These are phyloP conservation scores for Talaromyces adpressus DNA, from an alignment of 495 filamentous ascomycete genomes.

Conservation along the genomic window DNA sequence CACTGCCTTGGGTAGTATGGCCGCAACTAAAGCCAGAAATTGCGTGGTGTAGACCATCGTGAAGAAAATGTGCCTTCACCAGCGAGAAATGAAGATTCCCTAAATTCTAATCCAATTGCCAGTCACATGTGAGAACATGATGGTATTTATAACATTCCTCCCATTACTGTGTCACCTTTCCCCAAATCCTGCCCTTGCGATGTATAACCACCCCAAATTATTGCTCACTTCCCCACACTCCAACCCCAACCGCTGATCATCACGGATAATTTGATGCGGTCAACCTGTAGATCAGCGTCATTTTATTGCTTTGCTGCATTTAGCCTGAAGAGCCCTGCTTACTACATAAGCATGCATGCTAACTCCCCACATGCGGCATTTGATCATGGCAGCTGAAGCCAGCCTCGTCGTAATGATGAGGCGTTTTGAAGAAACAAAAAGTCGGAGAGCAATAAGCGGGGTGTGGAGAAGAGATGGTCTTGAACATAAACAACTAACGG, in stretches of 20 bases:
- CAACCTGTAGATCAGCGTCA: not conserved
- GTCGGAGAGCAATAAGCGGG: not conserved
- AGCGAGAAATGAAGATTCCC: not conserved
- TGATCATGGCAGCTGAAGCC: not conserved
- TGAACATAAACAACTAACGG: not conserved
- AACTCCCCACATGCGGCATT: not conserved
- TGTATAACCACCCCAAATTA: not conserved
- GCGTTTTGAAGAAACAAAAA: not conserved
- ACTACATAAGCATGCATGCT: not conserved
- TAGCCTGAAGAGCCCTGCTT: not conserved
- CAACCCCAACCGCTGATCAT: not conserved
- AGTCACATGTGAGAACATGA: not conserved
- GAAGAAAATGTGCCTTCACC: not conserved
- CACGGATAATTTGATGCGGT: not conserved
- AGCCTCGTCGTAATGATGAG: not conserved
- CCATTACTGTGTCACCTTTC: not conserved
- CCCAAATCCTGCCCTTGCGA: not conserved
- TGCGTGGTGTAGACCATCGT: not conserved
- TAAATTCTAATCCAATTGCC: not conserved
- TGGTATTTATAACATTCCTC: not conserved
- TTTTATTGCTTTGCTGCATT: not conserved
- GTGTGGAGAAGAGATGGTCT: not conserved
- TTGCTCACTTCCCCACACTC: not conserved
- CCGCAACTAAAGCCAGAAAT: constrained; percentile 7
- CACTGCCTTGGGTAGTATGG: constrained; percentile 18